These are phyloP conservation scores for Ceratonia siliqua DNA, from an alignment of 306 rosid genomes.

Conservation along the genomic window DNA sequence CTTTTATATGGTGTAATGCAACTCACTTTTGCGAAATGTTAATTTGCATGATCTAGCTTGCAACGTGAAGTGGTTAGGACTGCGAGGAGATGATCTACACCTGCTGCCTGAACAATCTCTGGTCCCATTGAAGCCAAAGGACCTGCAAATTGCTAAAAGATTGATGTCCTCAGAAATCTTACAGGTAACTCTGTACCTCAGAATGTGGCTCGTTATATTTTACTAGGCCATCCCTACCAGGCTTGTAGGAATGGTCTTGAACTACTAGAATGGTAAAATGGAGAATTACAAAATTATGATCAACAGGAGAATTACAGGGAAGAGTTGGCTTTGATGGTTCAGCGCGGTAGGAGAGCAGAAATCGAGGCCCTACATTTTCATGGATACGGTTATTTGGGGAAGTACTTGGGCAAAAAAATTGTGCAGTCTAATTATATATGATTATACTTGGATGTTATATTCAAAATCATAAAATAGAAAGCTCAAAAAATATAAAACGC, in stretches of 20 bases:
- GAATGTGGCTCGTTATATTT: background rate
- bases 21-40: background rate
- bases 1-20: conserved; percentile 16
- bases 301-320: conserved; percentile 74
- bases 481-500: background rate
- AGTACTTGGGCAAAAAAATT: conserved; percentile 76
- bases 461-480: background rate
- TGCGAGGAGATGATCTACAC: conserved; percentile 67
- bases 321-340: conserved; percentile 75
- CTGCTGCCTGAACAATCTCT: conserved; percentile 64
- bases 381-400: conserved; percentile 74
- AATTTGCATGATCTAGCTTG: conserved; percentile 58
- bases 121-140: conserved; percentile 69
- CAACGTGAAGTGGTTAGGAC: conserved; percentile 84
- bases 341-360: conserved; percentile 70
- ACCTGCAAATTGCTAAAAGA: conserved; percentile 76
- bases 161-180: conserved; percentile 73
- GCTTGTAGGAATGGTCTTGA: background rate
- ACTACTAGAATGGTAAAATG: background rate
- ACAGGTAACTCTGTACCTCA: conserved; percentile 51
- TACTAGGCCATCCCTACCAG: background rate
- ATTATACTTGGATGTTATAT: background rate
- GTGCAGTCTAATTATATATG: conserved; percentile 74
- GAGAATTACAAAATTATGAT: conserved; percentile 15
- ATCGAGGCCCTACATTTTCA: conserved; percentile 81